These are phyloP conservation scores for Cyberlindnera xishuangbannaensis DNA, from an alignment of 805 yeast genomes.

Conservation along the genomic window DNA sequence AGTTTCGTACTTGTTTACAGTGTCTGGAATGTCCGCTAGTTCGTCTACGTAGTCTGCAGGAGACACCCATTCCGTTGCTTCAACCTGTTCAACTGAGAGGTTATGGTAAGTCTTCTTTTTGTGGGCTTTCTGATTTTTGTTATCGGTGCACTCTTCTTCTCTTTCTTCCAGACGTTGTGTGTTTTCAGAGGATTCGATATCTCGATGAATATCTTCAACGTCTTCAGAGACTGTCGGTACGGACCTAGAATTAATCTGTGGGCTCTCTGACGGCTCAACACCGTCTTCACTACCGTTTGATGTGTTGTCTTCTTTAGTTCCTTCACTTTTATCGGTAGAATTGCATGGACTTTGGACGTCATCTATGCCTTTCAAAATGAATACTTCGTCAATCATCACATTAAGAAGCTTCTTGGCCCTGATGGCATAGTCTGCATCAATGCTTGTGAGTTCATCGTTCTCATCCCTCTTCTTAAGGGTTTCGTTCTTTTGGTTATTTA, in stretches of 20 bases:
- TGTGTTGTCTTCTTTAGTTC: background rate
- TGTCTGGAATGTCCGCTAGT: background rate
- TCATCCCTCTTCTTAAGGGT: conserved; percentile 10
- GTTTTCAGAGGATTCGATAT: background rate
- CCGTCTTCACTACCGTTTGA: conserved; percentile 1
- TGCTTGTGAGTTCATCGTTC: conserved; percentile 19
- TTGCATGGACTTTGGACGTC: too few relatives aligned
- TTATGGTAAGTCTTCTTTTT: conserved; percentile 19
- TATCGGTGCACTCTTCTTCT: conserved; percentile 1
- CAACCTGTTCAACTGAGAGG: conserved; percentile 38
- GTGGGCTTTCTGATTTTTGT: conserved; percentile 8
- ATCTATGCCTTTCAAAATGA: conserved; percentile 18
- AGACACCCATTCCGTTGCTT: conserved; percentile 31
- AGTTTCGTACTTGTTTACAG: conserved; percentile 2
- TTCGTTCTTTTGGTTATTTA: conserved; percentile 3
- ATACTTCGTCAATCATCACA: conserved; percentile 17
- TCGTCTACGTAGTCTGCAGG: conserved; percentile 9
- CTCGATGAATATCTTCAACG: background rate
- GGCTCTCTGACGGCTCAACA: background rate
- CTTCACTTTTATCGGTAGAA: background rate
- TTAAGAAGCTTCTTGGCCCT: conserved; percentile 22
- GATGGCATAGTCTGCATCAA: conserved; percentile 24
- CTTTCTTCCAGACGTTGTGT: conserved; percentile 1
- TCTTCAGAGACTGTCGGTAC: too few relatives aligned
- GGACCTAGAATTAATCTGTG: background rate